Evolutionary conservation across 345 rosid species (phyloP).

Genomic region (Eucalyptus curtisii): DNA sequence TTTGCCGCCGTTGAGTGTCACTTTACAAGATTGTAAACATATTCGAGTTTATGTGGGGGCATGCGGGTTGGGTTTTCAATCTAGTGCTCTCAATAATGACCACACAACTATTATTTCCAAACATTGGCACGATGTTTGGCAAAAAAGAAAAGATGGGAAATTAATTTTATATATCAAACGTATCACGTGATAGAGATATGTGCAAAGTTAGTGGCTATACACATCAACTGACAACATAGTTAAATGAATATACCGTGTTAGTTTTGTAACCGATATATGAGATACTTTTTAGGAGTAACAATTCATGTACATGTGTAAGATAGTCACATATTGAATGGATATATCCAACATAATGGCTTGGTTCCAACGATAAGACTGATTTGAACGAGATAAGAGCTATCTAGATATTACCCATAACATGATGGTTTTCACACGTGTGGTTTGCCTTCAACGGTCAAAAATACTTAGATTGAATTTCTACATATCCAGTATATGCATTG

Average conservation of each 20-base stretch:
- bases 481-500: not conserved
- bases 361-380: not conserved
- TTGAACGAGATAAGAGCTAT: not conserved
- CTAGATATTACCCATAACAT: not conserved
- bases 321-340: not conserved
- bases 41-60: not conserved
- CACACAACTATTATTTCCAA: not conserved
- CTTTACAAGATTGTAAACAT: not conserved
- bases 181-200: not conserved
- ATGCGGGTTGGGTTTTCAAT: not conserved
- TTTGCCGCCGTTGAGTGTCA: not conserved
- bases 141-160: not conserved
- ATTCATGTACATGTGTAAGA: not conserved
- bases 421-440: not conserved
- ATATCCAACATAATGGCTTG: not conserved
- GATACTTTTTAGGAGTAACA: not conserved
- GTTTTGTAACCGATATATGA: not conserved
- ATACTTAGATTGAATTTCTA: not conserved
- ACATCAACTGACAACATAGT: not conserved
- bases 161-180: not conserved
- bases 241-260: not conserved
- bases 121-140: not conserved
- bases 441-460: not conserved
- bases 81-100: not conserved
- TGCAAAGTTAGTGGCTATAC: not conserved